These are phyloP conservation scores for Aquanectria penicillioides DNA, from an alignment of 2,329 filamentous ascomycete genomes.

Conservation along the genomic window DNA sequence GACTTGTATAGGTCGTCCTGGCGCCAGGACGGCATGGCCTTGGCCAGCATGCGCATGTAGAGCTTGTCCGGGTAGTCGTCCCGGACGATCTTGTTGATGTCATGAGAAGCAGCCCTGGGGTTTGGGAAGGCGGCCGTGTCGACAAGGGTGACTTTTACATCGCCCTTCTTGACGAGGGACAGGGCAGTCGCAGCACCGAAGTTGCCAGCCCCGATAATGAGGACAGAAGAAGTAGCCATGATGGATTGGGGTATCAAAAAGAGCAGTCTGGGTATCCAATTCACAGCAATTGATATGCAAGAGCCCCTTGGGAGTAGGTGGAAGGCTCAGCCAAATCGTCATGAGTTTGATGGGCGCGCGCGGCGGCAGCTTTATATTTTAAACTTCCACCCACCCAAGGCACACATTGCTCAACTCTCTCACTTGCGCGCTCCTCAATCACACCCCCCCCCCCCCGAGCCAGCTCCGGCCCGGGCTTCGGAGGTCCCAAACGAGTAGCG, in stretches of 20 bases:
- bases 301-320: constrained; percentile 27
- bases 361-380: constrained; percentile 37
- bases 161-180: constrained; percentile 44
- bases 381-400: background rate
- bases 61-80: constrained; percentile 53
- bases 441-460: constrained; percentile 17
- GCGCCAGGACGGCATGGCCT: constrained; percentile 53
- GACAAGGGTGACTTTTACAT: constrained; percentile 47
- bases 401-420: background rate
- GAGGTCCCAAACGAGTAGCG: constrained; percentile 34
- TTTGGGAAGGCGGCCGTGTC: constrained; percentile 50
- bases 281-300: constrained; percentile 11
- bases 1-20: constrained; percentile 59
- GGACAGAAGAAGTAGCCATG: constrained; percentile 36
- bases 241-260: constrained; percentile 3
- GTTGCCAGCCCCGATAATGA: constrained; percentile 56
- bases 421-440: background rate
- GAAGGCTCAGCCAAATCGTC: constrained; percentile 28
- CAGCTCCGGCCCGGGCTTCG: constrained; percentile 34
- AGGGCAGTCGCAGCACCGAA: constrained; percentile 57
- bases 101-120: constrained; percentile 57
- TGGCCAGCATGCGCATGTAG: constrained; percentile 52
- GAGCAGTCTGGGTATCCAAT: constrained; percentile 26
- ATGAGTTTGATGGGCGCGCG: constrained; percentile 24
- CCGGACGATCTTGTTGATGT: constrained; percentile 56